Evolutionary conservation across 2,329 filamentous ascomycete species (phyloP).

Genomic region (Didymosphaeria variabile): DNA sequence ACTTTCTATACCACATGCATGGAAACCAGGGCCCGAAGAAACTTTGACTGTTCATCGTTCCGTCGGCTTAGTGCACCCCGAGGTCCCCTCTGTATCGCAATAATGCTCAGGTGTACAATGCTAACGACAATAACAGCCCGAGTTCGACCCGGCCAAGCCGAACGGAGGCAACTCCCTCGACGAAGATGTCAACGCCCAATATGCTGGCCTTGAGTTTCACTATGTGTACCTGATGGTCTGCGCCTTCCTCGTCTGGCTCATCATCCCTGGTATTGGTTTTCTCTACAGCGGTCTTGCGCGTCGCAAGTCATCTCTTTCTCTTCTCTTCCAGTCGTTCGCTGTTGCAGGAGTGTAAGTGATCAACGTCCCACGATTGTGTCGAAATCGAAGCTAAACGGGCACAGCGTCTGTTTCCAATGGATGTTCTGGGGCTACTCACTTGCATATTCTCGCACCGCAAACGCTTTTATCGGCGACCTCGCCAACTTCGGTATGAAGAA

Average conservation of each 20-base stretch:
- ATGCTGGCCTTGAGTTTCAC: constrained; percentile 67
- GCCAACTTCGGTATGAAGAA: constrained; percentile 69
- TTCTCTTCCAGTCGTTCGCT: constrained; percentile 70
- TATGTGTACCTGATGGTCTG: constrained; percentile 69
- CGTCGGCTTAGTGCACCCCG: neutral
- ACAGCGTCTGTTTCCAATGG: constrained; percentile 64
- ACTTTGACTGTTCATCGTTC: no score
- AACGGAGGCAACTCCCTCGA: constrained; percentile 63
- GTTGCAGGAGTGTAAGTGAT: constrained; percentile 60
- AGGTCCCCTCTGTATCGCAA: no score
- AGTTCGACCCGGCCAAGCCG: constrained; percentile 54
- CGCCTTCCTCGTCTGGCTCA: constrained; percentile 70
- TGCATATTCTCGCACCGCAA: constrained; percentile 67
- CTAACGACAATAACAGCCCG: constrained; percentile 41
- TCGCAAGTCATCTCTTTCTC: constrained; percentile 68
- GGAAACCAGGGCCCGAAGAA: no score
- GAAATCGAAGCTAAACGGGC: constrained; percentile 10
- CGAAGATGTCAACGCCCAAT: constrained; percentile 67
- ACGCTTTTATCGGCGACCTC: constrained; percentile 70
- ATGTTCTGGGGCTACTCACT: constrained; percentile 73
- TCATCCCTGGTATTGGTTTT: constrained; percentile 72
- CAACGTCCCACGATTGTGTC: no score
- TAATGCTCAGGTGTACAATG: neutral
- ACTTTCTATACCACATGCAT: neutral
- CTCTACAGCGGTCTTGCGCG: constrained; percentile 71